Percentiles rank a stretch among this genome's conserved stretches.
Evolutionary conservation across 2,329 filamentous ascomycete species (phyloP).

Genomic region (Beauveria brongniartii): DNA sequence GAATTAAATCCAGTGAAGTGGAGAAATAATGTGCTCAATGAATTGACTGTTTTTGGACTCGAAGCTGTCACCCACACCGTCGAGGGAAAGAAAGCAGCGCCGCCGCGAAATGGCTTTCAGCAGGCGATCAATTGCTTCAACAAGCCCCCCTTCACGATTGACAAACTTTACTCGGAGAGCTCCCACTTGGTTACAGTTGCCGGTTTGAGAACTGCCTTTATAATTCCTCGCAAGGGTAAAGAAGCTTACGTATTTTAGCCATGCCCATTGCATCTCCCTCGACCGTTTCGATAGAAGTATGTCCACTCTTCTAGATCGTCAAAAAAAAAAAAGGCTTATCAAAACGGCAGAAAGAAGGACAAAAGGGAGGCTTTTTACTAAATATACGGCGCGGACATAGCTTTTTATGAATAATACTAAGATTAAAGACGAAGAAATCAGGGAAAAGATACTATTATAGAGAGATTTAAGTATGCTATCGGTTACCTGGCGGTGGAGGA

Average conservation of each 20-base stretch:
- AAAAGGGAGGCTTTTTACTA: background rate
- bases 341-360: conserved; percentile 13
- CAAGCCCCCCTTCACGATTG: conserved; percentile 18
- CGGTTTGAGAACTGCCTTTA: too few species aligned
- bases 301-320: conserved; percentile 18
- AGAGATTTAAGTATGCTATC: conserved; percentile 12
- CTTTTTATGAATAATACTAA: conserved; percentile 12
- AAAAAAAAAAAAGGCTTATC: conserved; percentile 15
- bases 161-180: conserved; percentile 23
- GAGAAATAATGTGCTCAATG: background rate
- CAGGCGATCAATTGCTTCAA: conserved; percentile 21
- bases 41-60: background rate
- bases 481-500: conserved; percentile 7
- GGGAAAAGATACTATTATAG: conserved; percentile 17
- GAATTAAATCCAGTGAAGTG: conserved; percentile 7
- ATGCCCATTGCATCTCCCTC: background rate
- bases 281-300: conserved; percentile 12
- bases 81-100: conserved; percentile 18
- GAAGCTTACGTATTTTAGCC: too few species aligned
- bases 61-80: background rate
- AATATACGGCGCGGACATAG: background rate
- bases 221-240: too few species aligned
- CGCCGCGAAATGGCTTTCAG: conserved; percentile 21
- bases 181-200: conserved; percentile 10
- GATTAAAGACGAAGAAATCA: conserved; percentile 13